Evolutionary conservation across 2,329 filamentous ascomycete genomes (phyloP).

Genomic region (Cercospora brassicicola): DNA sequence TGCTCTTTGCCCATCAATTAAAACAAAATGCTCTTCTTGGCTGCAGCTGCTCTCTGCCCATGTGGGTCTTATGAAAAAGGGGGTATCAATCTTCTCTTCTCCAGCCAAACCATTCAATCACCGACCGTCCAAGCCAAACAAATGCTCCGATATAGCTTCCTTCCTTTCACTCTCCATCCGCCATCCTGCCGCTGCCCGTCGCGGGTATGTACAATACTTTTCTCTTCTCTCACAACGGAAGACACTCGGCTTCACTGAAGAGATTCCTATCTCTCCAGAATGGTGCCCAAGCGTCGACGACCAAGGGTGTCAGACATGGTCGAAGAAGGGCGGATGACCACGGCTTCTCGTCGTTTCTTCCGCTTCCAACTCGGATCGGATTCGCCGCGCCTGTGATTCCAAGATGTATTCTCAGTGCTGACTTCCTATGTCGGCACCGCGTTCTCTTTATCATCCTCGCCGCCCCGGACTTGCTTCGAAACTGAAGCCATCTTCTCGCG

Average conservation of each 20-base stretch:
- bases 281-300: slow-evolving; percentile 6
- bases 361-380: slow-evolving; percentile 11
- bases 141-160: not conserved
- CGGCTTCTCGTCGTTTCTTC: slow-evolving; percentile 7
- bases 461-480: slow-evolving; percentile 7
- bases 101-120: not conserved
- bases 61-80: not conserved
- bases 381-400: slow-evolving; percentile 7
- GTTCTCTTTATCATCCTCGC: slow-evolving; percentile 18
- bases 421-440: slow-evolving; percentile 20
- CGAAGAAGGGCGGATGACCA: slow-evolving; percentile 4
- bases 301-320: slow-evolving; percentile 1
- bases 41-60: not conserved
- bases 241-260: slow-evolving; percentile 5
- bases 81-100: slow-evolving; percentile 5
- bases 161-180: not conserved
- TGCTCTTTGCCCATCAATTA: not conserved
- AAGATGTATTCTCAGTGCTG: not conserved
- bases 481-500: slow-evolving; percentile 9
- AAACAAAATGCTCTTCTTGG: not conserved
- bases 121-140: not conserved
- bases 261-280: slow-evolving; percentile 12
- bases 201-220: not conserved
- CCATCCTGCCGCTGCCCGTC: not conserved
- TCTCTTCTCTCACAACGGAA: not conserved